Percentiles rank a stretch among this genome's conserved stretches.
Conservation (phyloP, 2,329 filamentous ascomycete species). For the Aspergillus pseudoglaucus region DNA sequence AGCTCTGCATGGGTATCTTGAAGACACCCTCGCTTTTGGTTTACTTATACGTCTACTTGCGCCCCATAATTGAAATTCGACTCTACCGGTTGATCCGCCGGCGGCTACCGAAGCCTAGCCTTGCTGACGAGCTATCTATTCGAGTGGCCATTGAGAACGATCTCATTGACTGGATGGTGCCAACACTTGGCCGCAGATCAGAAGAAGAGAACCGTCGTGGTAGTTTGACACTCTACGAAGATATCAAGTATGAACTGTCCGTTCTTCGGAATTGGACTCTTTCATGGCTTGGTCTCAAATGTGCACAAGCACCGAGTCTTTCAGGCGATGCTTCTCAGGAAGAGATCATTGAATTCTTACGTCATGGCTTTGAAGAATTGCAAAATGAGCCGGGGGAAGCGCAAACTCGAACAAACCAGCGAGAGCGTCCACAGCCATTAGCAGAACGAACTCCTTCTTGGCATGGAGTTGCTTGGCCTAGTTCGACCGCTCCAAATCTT, state of each 20-base stretch:
- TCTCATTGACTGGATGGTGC: slow-evolving; percentile 39
- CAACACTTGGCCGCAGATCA: slow-evolving; percentile 33
- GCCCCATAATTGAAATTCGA: slow-evolving; percentile 32
- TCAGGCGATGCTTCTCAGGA: slow-evolving; percentile 9
- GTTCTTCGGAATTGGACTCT: slow-evolving; percentile 26
- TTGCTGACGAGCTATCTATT: slow-evolving; percentile 37
- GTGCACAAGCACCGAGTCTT: slow-evolving; percentile 8
- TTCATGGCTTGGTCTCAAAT: slow-evolving; percentile 23
- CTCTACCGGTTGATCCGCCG: slow-evolving; percentile 36
- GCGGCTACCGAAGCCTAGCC: slow-evolving; percentile 35
- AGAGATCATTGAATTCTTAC: slow-evolving; percentile 23
- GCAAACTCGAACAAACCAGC: slow-evolving; percentile 9
- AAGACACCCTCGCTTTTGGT: slow-evolving; percentile 30
- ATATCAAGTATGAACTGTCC: slow-evolving; percentile 31
- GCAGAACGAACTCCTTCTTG: slow-evolving; percentile 12
- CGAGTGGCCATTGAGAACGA: slow-evolving; percentile 38
- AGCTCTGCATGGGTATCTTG: slow-evolving; percentile 21
- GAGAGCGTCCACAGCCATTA: slow-evolving; percentile 8
- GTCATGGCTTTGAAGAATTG: slow-evolving; percentile 24
- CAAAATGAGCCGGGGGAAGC: slow-evolving; percentile 21
- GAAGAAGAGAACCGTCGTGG: slow-evolving; percentile 34
- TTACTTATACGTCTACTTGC: slow-evolving; percentile 31
- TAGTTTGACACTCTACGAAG: slow-evolving; percentile 30
- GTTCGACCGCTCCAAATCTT: slow-evolving; percentile 8
- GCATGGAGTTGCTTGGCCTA: slow-evolving; percentile 7